These are phyloP conservation scores for Backusella psychrophila DNA, from an alignment of 192 early-diverging fungal genomes.

Conservation along the genomic window DNA sequence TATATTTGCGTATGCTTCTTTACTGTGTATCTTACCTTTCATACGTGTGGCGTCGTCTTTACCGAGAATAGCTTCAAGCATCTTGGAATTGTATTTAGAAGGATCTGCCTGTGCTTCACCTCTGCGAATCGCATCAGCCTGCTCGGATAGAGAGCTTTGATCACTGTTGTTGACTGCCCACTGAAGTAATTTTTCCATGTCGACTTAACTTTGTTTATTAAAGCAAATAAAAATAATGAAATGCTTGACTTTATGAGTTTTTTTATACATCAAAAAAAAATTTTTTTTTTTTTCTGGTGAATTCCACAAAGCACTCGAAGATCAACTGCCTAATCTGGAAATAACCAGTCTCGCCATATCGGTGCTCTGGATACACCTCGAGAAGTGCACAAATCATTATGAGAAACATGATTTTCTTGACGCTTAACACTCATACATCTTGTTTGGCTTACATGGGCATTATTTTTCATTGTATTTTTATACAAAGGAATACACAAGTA, in stretches of 20 bases:
- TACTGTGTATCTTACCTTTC: slow-evolving; percentile 48
- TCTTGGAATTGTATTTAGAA: slow-evolving; percentile 67
- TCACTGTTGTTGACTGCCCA: slow-evolving; percentile 86
- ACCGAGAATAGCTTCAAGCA: slow-evolving; percentile 92
- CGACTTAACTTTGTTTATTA: not conserved
- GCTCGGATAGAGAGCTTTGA: slow-evolving; percentile 58
- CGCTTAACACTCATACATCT: no score
- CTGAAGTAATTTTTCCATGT: slow-evolving; percentile 78
- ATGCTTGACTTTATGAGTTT: not conserved
- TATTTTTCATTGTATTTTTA: no score
- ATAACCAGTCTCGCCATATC: not conserved
- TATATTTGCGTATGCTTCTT: not conserved
- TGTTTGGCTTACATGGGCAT: no score
- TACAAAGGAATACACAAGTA: no score
- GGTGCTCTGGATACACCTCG: not conserved
- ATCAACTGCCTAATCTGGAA: not conserved
- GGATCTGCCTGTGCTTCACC: slow-evolving; percentile 38
- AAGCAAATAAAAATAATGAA: not conserved
- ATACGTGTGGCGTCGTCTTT: slow-evolving; percentile 86
- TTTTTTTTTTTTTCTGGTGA: not conserved
- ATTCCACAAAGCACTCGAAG: not conserved
- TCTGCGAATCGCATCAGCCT: slow-evolving; percentile 31
- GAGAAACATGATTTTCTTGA: no score
- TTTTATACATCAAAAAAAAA: not conserved
- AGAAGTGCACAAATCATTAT: no score